Evolutionary conservation across 148 eudicot species (phyloP), one percentile per base, ranked within the genome.

Genomic region (Cornus kousa): DNA sequence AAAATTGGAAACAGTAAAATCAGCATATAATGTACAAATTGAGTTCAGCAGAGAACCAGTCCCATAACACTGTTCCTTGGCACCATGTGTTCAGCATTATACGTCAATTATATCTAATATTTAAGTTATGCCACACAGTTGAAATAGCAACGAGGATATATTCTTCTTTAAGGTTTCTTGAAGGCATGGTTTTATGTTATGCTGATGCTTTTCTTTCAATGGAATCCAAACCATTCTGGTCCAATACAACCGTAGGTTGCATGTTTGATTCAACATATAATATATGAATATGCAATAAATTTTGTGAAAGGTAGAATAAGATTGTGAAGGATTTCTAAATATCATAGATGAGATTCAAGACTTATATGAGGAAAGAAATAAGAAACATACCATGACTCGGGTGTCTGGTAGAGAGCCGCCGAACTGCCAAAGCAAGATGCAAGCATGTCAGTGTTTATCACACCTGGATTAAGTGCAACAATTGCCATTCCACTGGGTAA

Each of bases 371-470:
- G 46, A 46, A 33, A 66, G 31, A 57, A 67, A 40, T 50, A 9
- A 80, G 39, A 39, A 24, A 70, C 55, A 39, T 92, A 95, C 97
- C 99, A 95, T 40, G 93, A 85, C 71, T 93, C 97, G 46, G 99
- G 97, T 53, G 86, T 81, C 23, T 88, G 95, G 77, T 95, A 95
- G 66, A 87, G 85, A 81, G 85, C 80, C 60, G 99, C 93, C 75
- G 97, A 88, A 86, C 73, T 82, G 72, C 99, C 99, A 85, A 95
- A 95, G 86, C 98, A 93, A 59, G 99, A 91, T 62, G 86, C 86
- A 37, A 95, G 99, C 99, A 95, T 92, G 37, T 95, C 99, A 1
- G 98, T 95, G 76, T 95, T 92, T 76, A 94, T 70, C 72, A 94
- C 93, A 28, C 97, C 98, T 8, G 98, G 98, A 80, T 85, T 91